A percentile compares a stretch with the other conserved stretches of the same genome.
phyloP scores from a whole-genome alignment of 352 stramenopile species.

The Pythium scleroteichum region DNA sequence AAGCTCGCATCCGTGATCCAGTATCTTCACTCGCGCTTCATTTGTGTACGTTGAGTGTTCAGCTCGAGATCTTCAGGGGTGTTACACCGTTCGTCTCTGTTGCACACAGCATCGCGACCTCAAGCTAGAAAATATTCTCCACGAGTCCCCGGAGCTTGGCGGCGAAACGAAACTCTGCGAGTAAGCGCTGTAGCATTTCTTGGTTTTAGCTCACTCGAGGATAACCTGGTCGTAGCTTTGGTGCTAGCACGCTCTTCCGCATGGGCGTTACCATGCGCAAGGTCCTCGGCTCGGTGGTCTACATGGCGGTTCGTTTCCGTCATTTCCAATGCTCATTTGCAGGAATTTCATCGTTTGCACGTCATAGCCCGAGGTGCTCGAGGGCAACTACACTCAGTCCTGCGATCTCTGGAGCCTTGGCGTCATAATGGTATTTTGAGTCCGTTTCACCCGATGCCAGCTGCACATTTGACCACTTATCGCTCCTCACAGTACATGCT shows the following conservation, averaged over 20 bases:
- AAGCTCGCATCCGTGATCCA: conserved; percentile 76
- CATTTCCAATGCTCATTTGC: neutral
- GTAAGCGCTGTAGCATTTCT: conserved; percentile 34
- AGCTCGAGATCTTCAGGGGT: neutral
- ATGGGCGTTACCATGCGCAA: conserved; percentile 79
- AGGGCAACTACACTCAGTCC: conserved; percentile 70
- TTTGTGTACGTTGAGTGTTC: conserved; percentile 51
- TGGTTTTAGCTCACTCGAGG: neutral
- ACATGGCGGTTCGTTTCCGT: conserved; percentile 71
- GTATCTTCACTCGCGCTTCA: conserved; percentile 80
- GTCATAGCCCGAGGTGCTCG: conserved; percentile 56
- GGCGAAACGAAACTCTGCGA: conserved; percentile 81
- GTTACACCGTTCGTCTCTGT: neutral
- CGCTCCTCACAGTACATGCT: conserved; percentile 64
- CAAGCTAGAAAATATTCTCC: conserved; percentile 84
- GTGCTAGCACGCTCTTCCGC: conserved; percentile 75
- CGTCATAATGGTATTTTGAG: conserved; percentile 76
- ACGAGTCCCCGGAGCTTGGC: conserved; percentile 50
- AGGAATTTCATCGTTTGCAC: neutral
- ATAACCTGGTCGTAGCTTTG: conserved; percentile 46
- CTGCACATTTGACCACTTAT: neutral
- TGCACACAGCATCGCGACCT: conserved; percentile 63
- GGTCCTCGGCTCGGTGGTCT: conserved; percentile 76
- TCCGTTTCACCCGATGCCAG: too few species aligned
- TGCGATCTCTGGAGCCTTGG: conserved; percentile 86